Base-by-base conservation (phyloP, 257 asterid genomes). In the Rauvolfia tetraphylla region DNA sequence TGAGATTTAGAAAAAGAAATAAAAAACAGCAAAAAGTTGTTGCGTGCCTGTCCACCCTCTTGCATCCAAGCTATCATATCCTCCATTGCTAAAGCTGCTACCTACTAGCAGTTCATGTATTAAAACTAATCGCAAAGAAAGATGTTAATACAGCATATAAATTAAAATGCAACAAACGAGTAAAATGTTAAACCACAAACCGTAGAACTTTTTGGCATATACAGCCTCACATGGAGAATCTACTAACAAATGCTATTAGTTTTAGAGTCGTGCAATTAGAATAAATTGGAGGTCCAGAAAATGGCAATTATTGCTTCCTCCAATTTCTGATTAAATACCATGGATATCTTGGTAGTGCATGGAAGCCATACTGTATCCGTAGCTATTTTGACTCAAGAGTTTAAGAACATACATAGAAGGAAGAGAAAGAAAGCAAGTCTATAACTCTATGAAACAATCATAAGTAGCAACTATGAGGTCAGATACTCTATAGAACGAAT, bases 51-150 rank as follows among this genome's bases (percentile, higher is more conserved):
- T 73, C 99, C 99, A 79, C 99, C 99, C 88, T 95, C 99, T 82
- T 95, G 98, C 98, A 95, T 92, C 99, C 99, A 95, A 72, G 97
- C 90, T 81, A 89, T 92, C 99, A 95, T 92, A 81, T 95, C 99
- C 84, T 95, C 99, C 98, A 95, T 89, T 68, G 99, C 99, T 74
- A 95, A 90, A 82, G 99, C 99, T 75, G 99, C 99, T 87, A 95
- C 99, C 99, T 95, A 89, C 91, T 85, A 86, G 97, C 87, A 89
- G 75, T 93, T 80, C 88, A 89, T 72, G 91, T 82, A 85, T 90
- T 89, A 89, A 87, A 89, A 92, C 94, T 90, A 89, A 81, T 89
- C 46, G 82, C 86, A 87, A 82, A 87, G 86, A 85, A 86, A 85
- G 75, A 81, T 82, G 91, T 86, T 75, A 85, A 87, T 87, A 72